These are phyloP conservation scores for Lablab purpureus DNA, from an alignment of 306 rosid species.

Conservation along the genomic window DNA sequence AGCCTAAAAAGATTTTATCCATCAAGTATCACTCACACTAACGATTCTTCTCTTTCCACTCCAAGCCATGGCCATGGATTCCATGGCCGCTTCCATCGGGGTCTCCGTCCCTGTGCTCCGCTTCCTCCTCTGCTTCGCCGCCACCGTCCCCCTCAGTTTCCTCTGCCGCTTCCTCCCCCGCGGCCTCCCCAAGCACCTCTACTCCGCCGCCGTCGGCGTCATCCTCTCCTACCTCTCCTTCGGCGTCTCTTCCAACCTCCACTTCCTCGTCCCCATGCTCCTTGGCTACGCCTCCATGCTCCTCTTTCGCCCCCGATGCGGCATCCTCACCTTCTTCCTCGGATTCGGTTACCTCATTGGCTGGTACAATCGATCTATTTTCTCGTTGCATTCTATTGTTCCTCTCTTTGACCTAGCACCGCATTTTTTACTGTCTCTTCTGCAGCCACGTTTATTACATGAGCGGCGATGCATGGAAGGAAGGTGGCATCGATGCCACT, in stretches of 20 bases:
- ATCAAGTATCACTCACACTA: neutral
- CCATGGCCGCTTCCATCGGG: slow-evolving; percentile 88
- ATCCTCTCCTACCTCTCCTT: slow-evolving; percentile 83
- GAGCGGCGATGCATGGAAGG: slow-evolving; percentile 99
- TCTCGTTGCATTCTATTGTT: neutral
- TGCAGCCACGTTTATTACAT: slow-evolving; percentile 94
- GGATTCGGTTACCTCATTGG: slow-evolving; percentile 93
- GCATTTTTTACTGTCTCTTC: slow-evolving; percentile 1
- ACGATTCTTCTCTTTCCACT: neutral
- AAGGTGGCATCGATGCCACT: slow-evolving; percentile 98
- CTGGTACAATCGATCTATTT: slow-evolving; percentile 47
- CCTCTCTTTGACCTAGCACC: neutral
- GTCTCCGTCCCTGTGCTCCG: slow-evolving; percentile 86
- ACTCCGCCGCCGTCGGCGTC: slow-evolving; percentile 73
- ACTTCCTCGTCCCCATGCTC: slow-evolving; percentile 76
- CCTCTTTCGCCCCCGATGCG: slow-evolving; percentile 71
- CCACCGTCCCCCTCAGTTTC: slow-evolving; percentile 84
- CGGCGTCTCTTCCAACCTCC: slow-evolving; percentile 91
- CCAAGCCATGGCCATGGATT: slow-evolving; percentile 78
- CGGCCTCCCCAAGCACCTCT: slow-evolving; percentile 70
- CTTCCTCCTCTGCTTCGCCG: slow-evolving; percentile 84
- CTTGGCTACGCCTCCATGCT: slow-evolving; percentile 90
- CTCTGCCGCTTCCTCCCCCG: slow-evolving; percentile 78
- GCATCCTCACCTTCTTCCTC: slow-evolving; percentile 73
- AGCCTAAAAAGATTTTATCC: neutral